Percentiles rank a stretch among this genome's conserved stretches.
phyloP scores from a whole-genome alignment of 2,329 filamentous ascomycete genomes.

The Metarhizium guizhouense region DNA sequence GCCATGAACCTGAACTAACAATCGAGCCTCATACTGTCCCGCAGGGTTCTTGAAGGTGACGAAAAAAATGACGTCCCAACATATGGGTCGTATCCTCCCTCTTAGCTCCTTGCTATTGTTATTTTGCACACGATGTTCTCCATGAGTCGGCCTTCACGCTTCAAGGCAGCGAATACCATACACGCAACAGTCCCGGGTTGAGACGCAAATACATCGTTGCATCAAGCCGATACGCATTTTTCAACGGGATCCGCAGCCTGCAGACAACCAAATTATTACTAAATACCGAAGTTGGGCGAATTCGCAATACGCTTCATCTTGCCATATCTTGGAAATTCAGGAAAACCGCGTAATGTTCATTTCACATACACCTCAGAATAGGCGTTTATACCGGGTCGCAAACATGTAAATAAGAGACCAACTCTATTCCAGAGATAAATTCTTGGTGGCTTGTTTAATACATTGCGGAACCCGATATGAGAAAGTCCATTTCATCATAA shows the following conservation, averaged over 20 bases:
- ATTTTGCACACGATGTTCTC: background rate
- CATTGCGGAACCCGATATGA: background rate
- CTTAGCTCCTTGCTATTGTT: background rate
- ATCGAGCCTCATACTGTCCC: slow-evolving; percentile 2
- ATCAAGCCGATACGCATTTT: background rate
- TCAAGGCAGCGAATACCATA: background rate
- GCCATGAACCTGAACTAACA: background rate
- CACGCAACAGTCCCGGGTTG: background rate
- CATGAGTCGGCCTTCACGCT: background rate
- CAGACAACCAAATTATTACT: background rate
- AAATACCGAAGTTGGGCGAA: background rate
- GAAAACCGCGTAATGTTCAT: background rate
- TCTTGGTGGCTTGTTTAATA: background rate
- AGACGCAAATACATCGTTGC: background rate
- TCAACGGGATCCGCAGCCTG: background rate
- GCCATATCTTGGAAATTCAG: background rate
- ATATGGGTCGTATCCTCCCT: slow-evolving; percentile 21
- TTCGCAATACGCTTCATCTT: background rate
- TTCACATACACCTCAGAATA: background rate
- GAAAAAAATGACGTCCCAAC: slow-evolving; percentile 44
- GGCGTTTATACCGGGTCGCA: background rate
- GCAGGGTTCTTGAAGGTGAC: slow-evolving; percentile 44
- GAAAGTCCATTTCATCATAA: background rate
- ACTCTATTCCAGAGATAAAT: background rate
- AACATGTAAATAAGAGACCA: background rate